Evolutionary conservation across 148 eudicot genomes (phyloP).

Genomic region (Rhododendron ferrugineum): DNA sequence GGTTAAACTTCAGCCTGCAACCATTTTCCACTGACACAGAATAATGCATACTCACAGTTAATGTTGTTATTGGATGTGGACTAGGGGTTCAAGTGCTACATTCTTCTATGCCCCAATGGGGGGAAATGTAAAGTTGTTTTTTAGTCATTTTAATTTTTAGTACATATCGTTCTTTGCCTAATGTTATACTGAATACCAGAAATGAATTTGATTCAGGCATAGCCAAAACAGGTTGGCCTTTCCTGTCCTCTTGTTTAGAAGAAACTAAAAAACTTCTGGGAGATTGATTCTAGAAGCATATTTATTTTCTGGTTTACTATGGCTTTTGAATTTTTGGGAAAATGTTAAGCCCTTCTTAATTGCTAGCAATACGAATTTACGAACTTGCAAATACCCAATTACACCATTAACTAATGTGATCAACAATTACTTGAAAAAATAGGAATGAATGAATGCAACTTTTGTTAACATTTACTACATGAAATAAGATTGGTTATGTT

Average conservation of each 20-base stretch:
- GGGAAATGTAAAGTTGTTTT: background rate
- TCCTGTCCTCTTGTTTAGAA: background rate
- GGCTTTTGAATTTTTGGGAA: background rate
- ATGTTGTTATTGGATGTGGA: background rate
- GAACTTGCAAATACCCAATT: background rate
- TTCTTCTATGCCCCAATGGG: background rate
- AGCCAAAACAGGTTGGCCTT: background rate
- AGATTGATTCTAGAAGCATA: background rate
- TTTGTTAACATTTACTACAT: background rate
- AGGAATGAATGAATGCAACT: background rate
- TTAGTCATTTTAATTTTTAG: background rate
- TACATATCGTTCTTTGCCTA: background rate
- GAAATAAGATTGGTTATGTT: background rate
- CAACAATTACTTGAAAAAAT: background rate
- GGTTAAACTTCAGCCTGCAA: conserved; percentile 29
- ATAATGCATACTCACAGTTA: background rate
- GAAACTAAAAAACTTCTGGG: background rate
- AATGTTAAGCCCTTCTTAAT: background rate
- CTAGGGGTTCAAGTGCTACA: background rate
- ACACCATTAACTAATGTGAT: background rate
- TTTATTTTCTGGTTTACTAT: background rate
- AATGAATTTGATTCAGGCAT: background rate
- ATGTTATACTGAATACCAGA: background rate
- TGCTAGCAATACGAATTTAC: background rate
- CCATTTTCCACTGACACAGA: background rate